Base-by-base conservation (phyloP, 1,139 yeast species). In the Meyerozyma carpophila region DNA sequence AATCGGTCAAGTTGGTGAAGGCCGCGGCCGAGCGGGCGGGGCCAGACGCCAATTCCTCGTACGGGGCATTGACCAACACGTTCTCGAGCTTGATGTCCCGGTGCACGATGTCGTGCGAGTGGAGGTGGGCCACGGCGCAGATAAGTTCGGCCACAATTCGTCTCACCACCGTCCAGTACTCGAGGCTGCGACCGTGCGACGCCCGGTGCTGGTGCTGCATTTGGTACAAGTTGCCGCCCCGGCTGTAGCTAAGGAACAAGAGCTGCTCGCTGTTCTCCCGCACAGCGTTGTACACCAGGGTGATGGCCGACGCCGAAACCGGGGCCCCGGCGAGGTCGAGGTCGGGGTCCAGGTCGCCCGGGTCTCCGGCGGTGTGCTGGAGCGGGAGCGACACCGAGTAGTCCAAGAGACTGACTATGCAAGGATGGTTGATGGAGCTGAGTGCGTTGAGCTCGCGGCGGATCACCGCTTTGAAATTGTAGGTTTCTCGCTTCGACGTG, bases 51-150 rank as follows among this genome's bases (percentile, higher is more conserved):
- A 70, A 57, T 13, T 63, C 65, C 1, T 63, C 63, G 3, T 66
- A 57, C 2, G 58, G 49, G 36, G 58, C 55, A 36, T 75, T 78
- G 24, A 90, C 62, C 26, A 89, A 62, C 1, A 89, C 73, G 56
- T 89, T 93, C 52, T 91, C 98, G 36, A 91, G 70, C 65, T 90
- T 89, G 51, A 91, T 76, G 58, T 91, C 98, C 49, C 98, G 77
- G 62, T 91, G 98, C 13, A 91, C 84, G 18, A 90, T 77, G 49
- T 75, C 63, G 44, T 77, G 66, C 7, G 65, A 56, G 61, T 93
- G 98, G 44, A 93, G 66, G 58, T 85, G 88, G n/a, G 75, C 68
- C 1, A 90, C 81, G 0, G 95, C 93, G 2, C 72, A 59, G 6
- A 81, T 75, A 2, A 87, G 56, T 58, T 93, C 96, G 14, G 82